Conservation (phyloP, 306 rosid genomes). For the Corylus heterophylla region DNA sequence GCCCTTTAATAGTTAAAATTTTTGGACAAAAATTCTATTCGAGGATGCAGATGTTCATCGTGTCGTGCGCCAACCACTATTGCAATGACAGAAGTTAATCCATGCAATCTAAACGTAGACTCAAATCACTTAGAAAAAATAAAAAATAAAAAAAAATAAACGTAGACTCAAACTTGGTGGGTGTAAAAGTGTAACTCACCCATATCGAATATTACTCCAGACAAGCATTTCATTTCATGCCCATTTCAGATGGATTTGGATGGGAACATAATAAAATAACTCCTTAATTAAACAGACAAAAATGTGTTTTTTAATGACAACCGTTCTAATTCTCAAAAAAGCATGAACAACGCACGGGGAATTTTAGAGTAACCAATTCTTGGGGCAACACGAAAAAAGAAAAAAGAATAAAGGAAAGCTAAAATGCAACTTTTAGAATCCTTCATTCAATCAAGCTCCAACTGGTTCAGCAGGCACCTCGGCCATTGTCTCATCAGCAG, state of each 20-base stretch:
- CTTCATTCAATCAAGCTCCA: slow-evolving; percentile 65
- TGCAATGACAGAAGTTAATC: too few relatives aligned
- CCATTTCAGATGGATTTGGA: not conserved
- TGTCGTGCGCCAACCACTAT: too few relatives aligned
- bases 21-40: too few relatives aligned
- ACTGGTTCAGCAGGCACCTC: slow-evolving; percentile 65
- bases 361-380: not conserved
- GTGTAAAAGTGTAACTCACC: not conserved
- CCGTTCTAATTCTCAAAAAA: slow-evolving; percentile 21
- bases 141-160: too few relatives aligned
- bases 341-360: slow-evolving; percentile 14
- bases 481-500: slow-evolving; percentile 60
- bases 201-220: too few relatives aligned
- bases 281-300: slow-evolving; percentile 25
- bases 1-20: too few relatives aligned
- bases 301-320: slow-evolving; percentile 22
- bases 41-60: too few relatives aligned
- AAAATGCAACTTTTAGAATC: not conserved
- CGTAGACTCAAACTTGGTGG: not conserved
- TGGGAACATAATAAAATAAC: not conserved
- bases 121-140: too few relatives aligned
- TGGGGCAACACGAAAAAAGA: not conserved
- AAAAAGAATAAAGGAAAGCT: not conserved
- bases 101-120: too few relatives aligned
- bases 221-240: not conserved